phyloP scores from a whole-genome alignment of 148 eudicot genomes.

The Camellia japonica region DNA sequence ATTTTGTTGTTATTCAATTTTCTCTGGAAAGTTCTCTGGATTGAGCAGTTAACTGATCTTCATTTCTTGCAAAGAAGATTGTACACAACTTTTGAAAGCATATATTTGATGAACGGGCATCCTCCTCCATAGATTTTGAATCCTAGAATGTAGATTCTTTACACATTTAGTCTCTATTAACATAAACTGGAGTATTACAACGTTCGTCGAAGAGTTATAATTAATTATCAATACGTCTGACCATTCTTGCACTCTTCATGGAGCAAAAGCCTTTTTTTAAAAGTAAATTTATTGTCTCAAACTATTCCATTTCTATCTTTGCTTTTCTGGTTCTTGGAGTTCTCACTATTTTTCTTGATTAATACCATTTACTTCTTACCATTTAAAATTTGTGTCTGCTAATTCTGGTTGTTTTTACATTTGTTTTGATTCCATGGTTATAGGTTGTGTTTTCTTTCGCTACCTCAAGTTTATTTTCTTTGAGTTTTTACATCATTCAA shows the following conservation, averaged over 20 bases:
- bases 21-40: background rate
- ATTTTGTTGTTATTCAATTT: background rate
- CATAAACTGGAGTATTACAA: background rate
- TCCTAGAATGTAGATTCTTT: background rate
- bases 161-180: background rate
- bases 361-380: background rate
- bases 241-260: background rate
- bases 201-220: background rate
- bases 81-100: background rate
- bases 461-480: conserved; percentile 7
- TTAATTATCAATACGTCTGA: background rate
- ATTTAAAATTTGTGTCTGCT: background rate
- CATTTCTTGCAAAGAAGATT: background rate
- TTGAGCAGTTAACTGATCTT: conserved; percentile 1
- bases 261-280: background rate
- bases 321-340: background rate
- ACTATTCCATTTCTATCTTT: background rate
- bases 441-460: background rate
- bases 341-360: background rate
- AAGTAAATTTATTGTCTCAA: background rate
- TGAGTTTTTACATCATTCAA: conserved; percentile 6
- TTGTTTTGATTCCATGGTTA: background rate
- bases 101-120: background rate
- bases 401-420: background rate
- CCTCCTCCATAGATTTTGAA: background rate